These are phyloP conservation scores for Glaciozyma antarctica DNA, from an alignment of 768 basidiomycete species.

Conservation along the genomic window DNA sequence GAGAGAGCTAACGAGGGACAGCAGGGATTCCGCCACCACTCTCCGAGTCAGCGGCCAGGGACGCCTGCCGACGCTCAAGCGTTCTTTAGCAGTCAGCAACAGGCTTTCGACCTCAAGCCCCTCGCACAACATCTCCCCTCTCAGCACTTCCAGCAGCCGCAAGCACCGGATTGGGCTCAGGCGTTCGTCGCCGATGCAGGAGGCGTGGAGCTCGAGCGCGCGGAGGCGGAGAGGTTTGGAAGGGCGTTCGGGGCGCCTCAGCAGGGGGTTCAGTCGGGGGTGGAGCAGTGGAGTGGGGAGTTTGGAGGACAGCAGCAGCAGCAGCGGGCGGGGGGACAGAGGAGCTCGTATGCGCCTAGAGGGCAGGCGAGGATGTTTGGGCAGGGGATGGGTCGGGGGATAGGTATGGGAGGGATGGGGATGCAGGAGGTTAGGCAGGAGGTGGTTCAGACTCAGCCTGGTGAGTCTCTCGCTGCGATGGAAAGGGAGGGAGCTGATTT, in stretches of 20 bases:
- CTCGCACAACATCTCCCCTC: slow-evolving; percentile 20
- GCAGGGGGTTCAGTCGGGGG: not conserved
- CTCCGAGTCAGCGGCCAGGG: no score
- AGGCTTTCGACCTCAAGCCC: slow-evolving; percentile 24
- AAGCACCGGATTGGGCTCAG: slow-evolving; percentile 32
- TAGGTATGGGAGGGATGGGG: not conserved
- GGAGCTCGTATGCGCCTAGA: slow-evolving; percentile 12
- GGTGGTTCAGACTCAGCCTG: not conserved
- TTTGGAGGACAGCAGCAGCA: slow-evolving; percentile 6
- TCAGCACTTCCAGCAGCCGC: not conserved
- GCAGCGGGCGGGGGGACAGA: not conserved
- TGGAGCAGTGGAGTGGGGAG: slow-evolving; percentile 12
- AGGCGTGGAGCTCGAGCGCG: not conserved
- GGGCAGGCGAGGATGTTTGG: slow-evolving; percentile 6
- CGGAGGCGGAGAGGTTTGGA: slow-evolving; percentile 5
- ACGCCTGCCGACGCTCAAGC: no score
- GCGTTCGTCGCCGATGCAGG: slow-evolving; percentile 19
- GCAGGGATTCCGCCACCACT: slow-evolving; percentile 17
- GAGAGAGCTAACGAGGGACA: not conserved
- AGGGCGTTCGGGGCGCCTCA: slow-evolving; percentile 6
- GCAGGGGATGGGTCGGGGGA: not conserved
- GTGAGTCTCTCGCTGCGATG: not conserved
- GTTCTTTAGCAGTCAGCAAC: no score
- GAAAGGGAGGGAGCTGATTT: not conserved
- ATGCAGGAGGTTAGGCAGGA: not conserved